Evolutionary conservation across 176 grass and related monocot species (phyloP).

Genomic region (Phragmites australis): DNA sequence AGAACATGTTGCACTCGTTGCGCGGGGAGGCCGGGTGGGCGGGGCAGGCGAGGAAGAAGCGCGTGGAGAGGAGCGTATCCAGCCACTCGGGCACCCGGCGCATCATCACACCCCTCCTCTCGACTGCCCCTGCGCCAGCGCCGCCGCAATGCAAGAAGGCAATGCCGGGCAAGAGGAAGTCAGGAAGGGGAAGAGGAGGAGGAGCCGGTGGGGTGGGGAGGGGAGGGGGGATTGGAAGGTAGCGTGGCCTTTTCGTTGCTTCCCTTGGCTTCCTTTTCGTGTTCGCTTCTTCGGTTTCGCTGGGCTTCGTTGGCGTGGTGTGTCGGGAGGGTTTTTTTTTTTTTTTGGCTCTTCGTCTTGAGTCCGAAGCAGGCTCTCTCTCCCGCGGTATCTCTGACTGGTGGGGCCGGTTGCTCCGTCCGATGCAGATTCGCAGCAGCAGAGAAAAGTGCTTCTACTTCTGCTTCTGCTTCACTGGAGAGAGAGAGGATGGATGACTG

Average conservation of each 20-base stretch:
- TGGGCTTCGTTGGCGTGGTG: not conserved
- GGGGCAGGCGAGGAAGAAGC: slow-evolving; percentile 67
- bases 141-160: not conserved
- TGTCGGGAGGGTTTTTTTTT: not conserved
- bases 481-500: not conserved
- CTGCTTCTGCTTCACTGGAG: not conserved
- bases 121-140: not conserved
- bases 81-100: slow-evolving; percentile 67
- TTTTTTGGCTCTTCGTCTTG: no score
- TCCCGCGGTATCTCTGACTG: not conserved
- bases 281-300: not conserved
- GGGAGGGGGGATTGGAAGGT: slow-evolving; percentile 22
- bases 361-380: no score
- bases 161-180: not conserved
- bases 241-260: slow-evolving; percentile 34
- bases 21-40: slow-evolving; percentile 59
- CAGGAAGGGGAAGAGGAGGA: no score
- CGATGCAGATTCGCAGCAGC: slow-evolving; percentile 27
- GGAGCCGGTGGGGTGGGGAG: not conserved
- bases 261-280: not conserved
- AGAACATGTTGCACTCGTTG: slow-evolving; percentile 88
- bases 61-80: slow-evolving; percentile 59
- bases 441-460: not conserved
- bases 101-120: slow-evolving; percentile 43
- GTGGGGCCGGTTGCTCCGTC: not conserved